Evolutionary conservation across 2,329 filamentous ascomycete species (phyloP).

Genomic region (Fusarium sp.): DNA sequence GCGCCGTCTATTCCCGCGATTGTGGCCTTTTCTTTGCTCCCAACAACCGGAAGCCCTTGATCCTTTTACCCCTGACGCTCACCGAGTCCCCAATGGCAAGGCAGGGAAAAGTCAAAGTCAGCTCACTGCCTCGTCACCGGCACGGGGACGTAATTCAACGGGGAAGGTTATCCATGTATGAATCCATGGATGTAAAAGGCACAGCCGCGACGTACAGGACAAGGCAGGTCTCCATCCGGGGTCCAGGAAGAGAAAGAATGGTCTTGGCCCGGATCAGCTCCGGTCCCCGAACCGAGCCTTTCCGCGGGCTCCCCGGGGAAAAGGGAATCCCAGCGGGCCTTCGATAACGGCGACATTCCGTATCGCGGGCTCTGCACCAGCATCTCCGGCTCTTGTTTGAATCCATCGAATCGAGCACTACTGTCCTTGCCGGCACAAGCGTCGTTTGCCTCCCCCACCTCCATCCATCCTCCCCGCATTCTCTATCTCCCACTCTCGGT

Average conservation of each 20-base stretch:
- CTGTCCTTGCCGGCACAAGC: background rate
- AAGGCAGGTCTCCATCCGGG: background rate
- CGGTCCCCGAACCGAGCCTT: slow-evolving; percentile 43
- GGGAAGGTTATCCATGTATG: background rate
- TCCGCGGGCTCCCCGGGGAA: slow-evolving; percentile 37
- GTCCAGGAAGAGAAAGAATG: background rate
- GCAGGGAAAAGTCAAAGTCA: slow-evolving; percentile 10
- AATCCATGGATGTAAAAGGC: background rate
- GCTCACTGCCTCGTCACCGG: background rate
- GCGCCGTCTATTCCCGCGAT: slow-evolving; percentile 25
- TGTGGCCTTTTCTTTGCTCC: slow-evolving; percentile 20
- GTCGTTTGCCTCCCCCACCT: background rate
- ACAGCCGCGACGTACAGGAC: background rate
- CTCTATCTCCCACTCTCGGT: background rate
- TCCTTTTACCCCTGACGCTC: background rate
- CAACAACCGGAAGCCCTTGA: slow-evolving; percentile 15
- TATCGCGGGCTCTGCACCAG: background rate
- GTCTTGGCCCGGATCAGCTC: slow-evolving; percentile 24
- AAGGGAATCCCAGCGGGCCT: slow-evolving; percentile 11
- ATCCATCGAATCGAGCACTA: background rate
- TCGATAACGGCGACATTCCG: slow-evolving; percentile 19
- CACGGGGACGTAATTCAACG: background rate
- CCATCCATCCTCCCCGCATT: slow-evolving; percentile 25
- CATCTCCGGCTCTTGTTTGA: background rate
- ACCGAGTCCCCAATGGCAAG: slow-evolving; percentile 12